phyloP scores from a whole-genome alignment of 2,329 filamentous ascomycete genomes.

The Nannizziopsis arthrosporioides region DNA sequence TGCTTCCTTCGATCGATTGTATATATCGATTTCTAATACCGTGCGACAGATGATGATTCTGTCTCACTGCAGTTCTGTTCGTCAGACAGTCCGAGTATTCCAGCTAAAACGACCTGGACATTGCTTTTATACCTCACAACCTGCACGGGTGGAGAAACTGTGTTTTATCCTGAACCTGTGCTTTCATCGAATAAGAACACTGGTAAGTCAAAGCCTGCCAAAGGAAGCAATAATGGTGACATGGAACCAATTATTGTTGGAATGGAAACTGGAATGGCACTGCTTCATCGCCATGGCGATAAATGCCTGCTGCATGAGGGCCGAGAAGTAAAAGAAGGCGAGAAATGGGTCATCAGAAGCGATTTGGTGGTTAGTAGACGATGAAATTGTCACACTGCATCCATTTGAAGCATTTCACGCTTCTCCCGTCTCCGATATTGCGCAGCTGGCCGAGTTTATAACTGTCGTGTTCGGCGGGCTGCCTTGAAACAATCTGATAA shows the following conservation, averaged over 20 bases:
- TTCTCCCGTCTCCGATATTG: too few relatives aligned
- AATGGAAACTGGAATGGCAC: conserved; percentile 70
- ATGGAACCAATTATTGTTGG: conserved; percentile 58
- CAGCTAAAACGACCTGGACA: conserved; percentile 76
- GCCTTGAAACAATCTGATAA: too few relatives aligned
- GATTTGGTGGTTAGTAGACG: conserved; percentile 48
- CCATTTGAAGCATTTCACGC: too few relatives aligned
- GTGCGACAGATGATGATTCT: conserved; percentile 63
- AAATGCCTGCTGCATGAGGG: conserved; percentile 87
- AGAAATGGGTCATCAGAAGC: conserved; percentile 84
- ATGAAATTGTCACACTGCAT: conserved; percentile 6
- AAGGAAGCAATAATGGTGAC: not conserved
- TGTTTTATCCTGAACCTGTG: conserved; percentile 64
- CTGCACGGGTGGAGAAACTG: conserved; percentile 76
- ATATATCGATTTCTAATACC: not conserved
- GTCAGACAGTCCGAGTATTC: conserved; percentile 27
- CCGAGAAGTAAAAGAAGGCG: conserved; percentile 61
- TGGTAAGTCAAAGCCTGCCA: not conserved
- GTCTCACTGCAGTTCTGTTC: conserved; percentile 56
- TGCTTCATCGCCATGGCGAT: conserved; percentile 79
- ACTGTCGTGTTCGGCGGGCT: too few relatives aligned
- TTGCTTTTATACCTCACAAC: conserved; percentile 78
- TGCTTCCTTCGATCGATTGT: not conserved
- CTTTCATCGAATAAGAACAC: conserved; percentile 22
- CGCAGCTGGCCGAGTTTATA: too few relatives aligned